Conservation (phyloP, 768 basidiomycete genomes). For the Tricholoma hemisulphureum region DNA sequence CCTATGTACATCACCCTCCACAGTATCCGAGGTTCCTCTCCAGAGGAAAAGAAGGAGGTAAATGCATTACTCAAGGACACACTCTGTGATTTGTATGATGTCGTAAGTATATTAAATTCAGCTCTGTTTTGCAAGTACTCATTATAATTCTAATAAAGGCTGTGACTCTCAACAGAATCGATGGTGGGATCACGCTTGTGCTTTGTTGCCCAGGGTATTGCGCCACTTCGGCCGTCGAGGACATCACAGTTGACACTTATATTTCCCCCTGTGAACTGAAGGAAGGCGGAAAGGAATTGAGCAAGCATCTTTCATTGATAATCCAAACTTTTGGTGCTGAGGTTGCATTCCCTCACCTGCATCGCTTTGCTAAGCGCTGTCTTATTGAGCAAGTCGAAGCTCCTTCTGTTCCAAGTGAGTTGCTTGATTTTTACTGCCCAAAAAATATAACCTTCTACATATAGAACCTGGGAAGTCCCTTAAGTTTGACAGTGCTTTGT, state of each 20-base stretch:
- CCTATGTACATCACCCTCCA: conserved; percentile 1
- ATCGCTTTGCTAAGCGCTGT: conserved; percentile 6
- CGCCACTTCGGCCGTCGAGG: not conserved
- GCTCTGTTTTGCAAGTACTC: not conserved
- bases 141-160: conserved; percentile 4
- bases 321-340: conserved; percentile 11
- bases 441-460: not conserved
- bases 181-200: conserved; percentile 10
- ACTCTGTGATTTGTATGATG: conserved; percentile 6
- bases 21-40: not conserved
- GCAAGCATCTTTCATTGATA: conserved; percentile 8
- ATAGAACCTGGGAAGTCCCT: not conserved
- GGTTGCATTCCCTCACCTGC: conserved; percentile 13
- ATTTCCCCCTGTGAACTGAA: conserved; percentile 5
- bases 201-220: conserved; percentile 4
- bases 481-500: not conserved
- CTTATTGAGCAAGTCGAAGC: not conserved
- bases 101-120: conserved; percentile 1
- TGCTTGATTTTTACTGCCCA: not conserved
- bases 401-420: not conserved
- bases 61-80: not conserved
- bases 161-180: conserved; percentile 8
- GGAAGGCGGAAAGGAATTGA: conserved; percentile 1
- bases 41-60: not conserved
- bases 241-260: conserved; percentile 7